Conservation (phyloP, 225 moss, liverwort and hornwort genomes). For the Pseudisothecium myosuroides region DNA sequence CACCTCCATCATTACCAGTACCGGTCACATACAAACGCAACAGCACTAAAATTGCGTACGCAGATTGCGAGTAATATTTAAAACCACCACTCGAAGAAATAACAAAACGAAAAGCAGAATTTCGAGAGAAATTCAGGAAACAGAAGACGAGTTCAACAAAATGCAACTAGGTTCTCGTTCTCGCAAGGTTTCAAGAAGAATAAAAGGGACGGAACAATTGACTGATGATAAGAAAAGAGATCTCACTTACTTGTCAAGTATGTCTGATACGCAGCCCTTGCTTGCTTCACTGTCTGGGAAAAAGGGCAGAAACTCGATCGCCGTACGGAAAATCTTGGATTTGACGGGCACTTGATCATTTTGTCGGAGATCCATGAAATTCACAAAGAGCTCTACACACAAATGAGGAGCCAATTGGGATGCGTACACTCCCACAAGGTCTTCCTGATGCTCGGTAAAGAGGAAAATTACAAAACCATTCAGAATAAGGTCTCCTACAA, state of each 20-base stretch:
- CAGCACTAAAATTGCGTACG: neutral
- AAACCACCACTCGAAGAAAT: neutral
- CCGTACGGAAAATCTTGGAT: conserved; percentile 80
- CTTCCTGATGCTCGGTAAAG: conserved; percentile 84
- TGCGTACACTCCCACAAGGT: conserved; percentile 91
- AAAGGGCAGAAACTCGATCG: conserved; percentile 85
- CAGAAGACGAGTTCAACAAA: neutral
- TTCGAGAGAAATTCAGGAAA: neutral
- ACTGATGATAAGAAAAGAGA: neutral
- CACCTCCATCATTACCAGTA: neutral
- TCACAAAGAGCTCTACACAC: conserved; percentile 91
- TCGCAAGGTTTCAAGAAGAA: neutral
- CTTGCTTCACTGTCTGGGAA: conserved; percentile 35
- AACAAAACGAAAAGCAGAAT: neutral
- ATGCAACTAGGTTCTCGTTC: neutral
- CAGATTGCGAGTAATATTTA: neutral
- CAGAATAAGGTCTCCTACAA: conserved; percentile 83
- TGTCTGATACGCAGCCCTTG: conserved; percentile 79
- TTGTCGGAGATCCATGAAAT: conserved; percentile 96
- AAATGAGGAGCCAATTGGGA: conserved; percentile 88
- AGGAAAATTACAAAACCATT: conserved; percentile 92
- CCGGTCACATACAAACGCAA: neutral
- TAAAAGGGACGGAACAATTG: neutral
- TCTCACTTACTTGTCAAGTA: conserved; percentile 54
- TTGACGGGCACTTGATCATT: conserved; percentile 80